Base-by-base conservation (phyloP, 2,329 filamentous ascomycete species). In the Lachnellula arida region DNA sequence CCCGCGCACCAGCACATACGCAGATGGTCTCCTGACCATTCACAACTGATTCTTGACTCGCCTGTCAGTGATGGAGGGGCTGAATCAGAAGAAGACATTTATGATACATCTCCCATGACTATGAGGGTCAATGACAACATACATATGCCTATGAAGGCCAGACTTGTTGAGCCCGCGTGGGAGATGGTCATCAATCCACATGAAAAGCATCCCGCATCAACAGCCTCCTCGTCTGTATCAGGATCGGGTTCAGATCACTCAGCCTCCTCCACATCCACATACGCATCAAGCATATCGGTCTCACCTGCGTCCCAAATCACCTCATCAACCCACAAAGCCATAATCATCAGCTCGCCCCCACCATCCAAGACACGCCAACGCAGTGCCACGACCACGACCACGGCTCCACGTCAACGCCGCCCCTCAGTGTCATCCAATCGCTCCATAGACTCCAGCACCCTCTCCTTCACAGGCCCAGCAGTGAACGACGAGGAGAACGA, bases 401-500 rank as follows among this genome's bases (percentile, higher is more conserved):
- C 40, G 25, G 12, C 43, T 5, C 52, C 34, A 42, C 35, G 19
- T 23, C 51, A 50, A 51, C 37, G 39, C 34, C 25, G 39, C n/a
- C 23, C 49, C 46, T 17, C 49, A 35, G 23, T 37, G 54, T 43
- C 43, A 15, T 44, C 54, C 17, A 50, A 56, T 37, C 44, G 49
- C 48, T 46, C 35, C 32, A 49, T 47, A 5, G 32, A 40, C 5
- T 35, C 32, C 23, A 43, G 48, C 5, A 34, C 23, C 22, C 25
- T 46, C 34, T 42, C 55, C 37, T 46, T 51, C 28, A 23, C 53
- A 49, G 34, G 9, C 9, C 14, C 35, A 32, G 25, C 49, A 15
- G 17, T 47, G 43, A 51, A 23, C 15, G 47, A 48, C 19, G 57
- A 78, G 35, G 74, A 77, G 32, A 51, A 70, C 1, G 74, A 77